These are phyloP conservation scores for Ophiosphaerella korrae DNA, from an alignment of 2,329 filamentous ascomycete genomes.

Conservation along the genomic window DNA sequence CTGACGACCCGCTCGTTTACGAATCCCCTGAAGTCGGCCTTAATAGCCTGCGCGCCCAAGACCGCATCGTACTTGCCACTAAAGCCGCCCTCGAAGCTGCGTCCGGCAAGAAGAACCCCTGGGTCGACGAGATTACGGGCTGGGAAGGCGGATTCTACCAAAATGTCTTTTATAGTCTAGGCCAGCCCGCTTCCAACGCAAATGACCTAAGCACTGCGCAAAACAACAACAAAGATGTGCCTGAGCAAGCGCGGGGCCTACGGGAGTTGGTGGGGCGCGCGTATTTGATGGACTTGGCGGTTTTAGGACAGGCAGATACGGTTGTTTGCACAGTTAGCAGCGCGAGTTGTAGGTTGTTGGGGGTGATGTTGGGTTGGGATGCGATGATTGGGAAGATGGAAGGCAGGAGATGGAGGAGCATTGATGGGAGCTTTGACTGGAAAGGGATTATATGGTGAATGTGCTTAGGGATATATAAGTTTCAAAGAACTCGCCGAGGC, in stretches of 20 bases:
- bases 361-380: conserved; percentile 88
- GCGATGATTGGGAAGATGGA: conserved; percentile 36
- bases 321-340: conserved; percentile 79
- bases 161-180: conserved; percentile 80
- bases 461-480: background rate
- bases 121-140: conserved; percentile 76
- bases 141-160: conserved; percentile 90
- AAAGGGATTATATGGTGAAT: conserved; percentile 43
- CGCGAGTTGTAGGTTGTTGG: conserved; percentile 70
- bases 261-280: conserved; percentile 78
- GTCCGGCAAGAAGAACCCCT: conserved; percentile 50
- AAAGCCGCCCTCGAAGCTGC: conserved; percentile 58
- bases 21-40: conserved; percentile 66
- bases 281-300: conserved; percentile 79
- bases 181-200: conserved; percentile 47
- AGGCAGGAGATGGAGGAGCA: conserved; percentile 71
- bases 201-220: conserved; percentile 17
- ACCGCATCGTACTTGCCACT: conserved; percentile 75
- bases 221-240: conserved; percentile 30
- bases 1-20: conserved; percentile 80
- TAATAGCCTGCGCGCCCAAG: conserved; percentile 66
- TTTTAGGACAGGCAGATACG: conserved; percentile 70
- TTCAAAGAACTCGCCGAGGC: too few species aligned
- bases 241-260: conserved; percentile 63
- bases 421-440: conserved; percentile 54